Conservation (phyloP, 495 filamentous ascomycete species). For the Cercophora scortea region DNA sequence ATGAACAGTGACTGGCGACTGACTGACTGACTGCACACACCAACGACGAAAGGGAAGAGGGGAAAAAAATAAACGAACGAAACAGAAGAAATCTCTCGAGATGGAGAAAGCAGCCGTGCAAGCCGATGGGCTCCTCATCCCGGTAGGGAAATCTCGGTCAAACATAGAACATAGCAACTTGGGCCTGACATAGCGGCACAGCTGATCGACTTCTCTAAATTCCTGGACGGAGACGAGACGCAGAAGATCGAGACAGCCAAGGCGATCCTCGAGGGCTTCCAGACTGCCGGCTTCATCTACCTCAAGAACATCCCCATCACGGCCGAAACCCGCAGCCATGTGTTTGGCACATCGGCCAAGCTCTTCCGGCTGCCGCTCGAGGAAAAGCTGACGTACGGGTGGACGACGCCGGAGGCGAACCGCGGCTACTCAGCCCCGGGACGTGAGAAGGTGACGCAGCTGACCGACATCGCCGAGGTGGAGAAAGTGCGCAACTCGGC, state of each 20-base stretch:
- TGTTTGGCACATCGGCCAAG: conserved; percentile 63
- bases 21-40: background rate
- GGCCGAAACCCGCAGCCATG: conserved; percentile 43
- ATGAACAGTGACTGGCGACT: no score
- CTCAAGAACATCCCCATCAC: conserved; percentile 72
- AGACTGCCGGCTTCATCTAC: conserved; percentile 84
- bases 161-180: background rate
- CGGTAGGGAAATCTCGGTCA: conserved; percentile 36
- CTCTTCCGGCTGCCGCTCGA: conserved; percentile 69
- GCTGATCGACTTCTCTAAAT: conserved; percentile 81
- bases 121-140: conserved; percentile 60
- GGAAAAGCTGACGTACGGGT: conserved; percentile 63
- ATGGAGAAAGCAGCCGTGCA: conserved; percentile 53
- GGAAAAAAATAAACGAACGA: background rate
- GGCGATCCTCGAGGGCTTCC: conserved; percentile 71
- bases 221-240: conserved; percentile 55
- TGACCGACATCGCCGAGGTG: conserved; percentile 51
- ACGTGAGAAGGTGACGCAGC: conserved; percentile 64
- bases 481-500: conserved; percentile 47
- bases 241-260: conserved; percentile 59
- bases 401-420: conserved; percentile 67
- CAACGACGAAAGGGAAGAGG: background rate
- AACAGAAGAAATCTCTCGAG: background rate
- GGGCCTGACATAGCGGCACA: conserved; percentile 22
- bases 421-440: conserved; percentile 71